Evolutionary conservation across 2,329 filamentous ascomycete genomes (phyloP).

Genomic region (Calonectria multiphialidica): DNA sequence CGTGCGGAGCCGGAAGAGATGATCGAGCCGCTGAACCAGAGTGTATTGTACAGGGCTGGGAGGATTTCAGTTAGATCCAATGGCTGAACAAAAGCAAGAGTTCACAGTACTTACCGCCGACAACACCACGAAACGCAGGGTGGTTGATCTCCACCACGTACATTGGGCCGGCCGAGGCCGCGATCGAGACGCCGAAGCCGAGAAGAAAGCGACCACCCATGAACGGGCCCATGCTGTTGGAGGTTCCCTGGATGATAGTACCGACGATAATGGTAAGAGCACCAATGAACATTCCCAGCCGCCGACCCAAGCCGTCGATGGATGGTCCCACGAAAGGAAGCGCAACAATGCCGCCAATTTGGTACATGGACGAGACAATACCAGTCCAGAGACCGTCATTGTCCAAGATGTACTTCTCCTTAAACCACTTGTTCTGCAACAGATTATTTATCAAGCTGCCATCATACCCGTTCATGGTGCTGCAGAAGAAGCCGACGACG

Average conservation of each 20-base stretch:
- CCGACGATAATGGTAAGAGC: conserved; percentile 56
- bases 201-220: conserved; percentile 72
- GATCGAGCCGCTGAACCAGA: conserved; percentile 62
- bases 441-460: conserved; percentile 53
- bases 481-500: conserved; percentile 62
- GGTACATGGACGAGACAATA: conserved; percentile 64
- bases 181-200: conserved; percentile 62
- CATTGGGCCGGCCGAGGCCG: conserved; percentile 57
- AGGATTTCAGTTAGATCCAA: not conserved
- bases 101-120: conserved; percentile 44
- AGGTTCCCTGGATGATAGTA: conserved; percentile 60
- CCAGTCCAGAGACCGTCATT: conserved; percentile 62
- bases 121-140: conserved; percentile 58
- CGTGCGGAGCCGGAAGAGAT: conserved; percentile 62
- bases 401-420: conserved; percentile 52
- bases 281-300: conserved; percentile 51
- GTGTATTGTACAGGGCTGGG: conserved; percentile 54
- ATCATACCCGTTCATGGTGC: conserved; percentile 44
- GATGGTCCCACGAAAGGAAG: conserved; percentile 59
- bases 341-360: conserved; percentile 62
- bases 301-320: conserved; percentile 61
- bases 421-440: conserved; percentile 56
- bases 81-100: not conserved
- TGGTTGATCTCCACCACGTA: conserved; percentile 62
- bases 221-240: conserved; percentile 54